Evolutionary conservation across 331 rosid genomes (phyloP).

Genomic region (Malus hybrid): DNA sequence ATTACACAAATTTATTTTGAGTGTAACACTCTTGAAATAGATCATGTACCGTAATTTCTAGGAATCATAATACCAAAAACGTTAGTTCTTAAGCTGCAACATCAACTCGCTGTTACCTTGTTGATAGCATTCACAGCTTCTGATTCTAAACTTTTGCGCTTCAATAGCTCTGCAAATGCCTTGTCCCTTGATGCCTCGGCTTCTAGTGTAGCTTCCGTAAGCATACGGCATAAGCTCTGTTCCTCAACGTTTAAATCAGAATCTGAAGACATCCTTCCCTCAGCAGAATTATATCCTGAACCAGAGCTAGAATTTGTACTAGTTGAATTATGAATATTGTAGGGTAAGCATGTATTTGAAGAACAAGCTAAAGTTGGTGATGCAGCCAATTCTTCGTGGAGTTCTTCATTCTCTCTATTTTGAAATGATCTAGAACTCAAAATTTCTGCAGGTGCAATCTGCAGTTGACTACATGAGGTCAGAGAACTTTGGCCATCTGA

Average conservation of each 20-base stretch:
- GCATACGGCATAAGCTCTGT: constrained; percentile 29
- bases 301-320: constrained; percentile 23
- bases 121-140: constrained; percentile 49
- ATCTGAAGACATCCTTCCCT: constrained; percentile 20
- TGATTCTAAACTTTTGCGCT: constrained; percentile 43
- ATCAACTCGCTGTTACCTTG: constrained; percentile 40
- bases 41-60: neutral
- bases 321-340: constrained; percentile 6
- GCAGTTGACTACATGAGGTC: constrained; percentile 33
- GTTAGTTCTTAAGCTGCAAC: neutral
- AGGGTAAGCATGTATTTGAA: constrained; percentile 1
- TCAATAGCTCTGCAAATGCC: constrained; percentile 26
- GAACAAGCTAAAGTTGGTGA: constrained; percentile 31
- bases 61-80: neutral
- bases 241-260: constrained; percentile 39
- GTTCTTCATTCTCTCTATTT: constrained; percentile 12
- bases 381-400: constrained; percentile 16
- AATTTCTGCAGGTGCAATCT: constrained; percentile 24
- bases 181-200: constrained; percentile 38
- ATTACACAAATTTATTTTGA: neutral
- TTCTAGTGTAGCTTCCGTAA: constrained; percentile 41
- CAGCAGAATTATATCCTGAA: constrained; percentile 39
- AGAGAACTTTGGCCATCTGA: constrained; percentile 39
- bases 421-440: constrained; percentile 38
- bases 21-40: neutral